Conservation (phyloP, 2,329 filamentous ascomycete species). For the Tolypocladium amazonense region DNA sequence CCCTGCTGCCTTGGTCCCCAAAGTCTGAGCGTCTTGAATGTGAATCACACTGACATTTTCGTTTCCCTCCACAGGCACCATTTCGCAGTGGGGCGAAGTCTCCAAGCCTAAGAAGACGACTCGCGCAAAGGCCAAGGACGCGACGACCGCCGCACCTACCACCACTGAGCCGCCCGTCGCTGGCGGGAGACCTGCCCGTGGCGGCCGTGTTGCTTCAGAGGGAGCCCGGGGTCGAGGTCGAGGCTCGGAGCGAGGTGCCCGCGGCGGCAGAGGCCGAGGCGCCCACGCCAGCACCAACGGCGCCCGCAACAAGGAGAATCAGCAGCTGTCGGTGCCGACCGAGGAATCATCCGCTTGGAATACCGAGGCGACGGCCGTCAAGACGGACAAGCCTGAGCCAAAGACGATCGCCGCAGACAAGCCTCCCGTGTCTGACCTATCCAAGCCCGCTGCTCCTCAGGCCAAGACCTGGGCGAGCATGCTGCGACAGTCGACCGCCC, state of each 20-base stretch:
- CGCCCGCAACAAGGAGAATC: conserved; percentile 44
- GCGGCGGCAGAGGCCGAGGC: conserved; percentile 54
- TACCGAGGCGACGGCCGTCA: conserved; percentile 22
- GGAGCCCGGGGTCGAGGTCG: conserved; percentile 52
- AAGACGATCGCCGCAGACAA: conserved; percentile 20
- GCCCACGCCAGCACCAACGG: conserved; percentile 49
- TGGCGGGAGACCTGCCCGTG: conserved; percentile 39
- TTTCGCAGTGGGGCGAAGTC: conserved; percentile 78
- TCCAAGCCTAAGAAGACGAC: conserved; percentile 70
- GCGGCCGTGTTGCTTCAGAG: conserved; percentile 51
- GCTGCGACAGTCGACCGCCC: conserved; percentile 49
- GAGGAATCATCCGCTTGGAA: conserved; percentile 51
- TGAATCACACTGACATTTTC: conserved; percentile 6
- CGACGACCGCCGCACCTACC: conserved; percentile 39
- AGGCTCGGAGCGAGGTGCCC: conserved; percentile 51
- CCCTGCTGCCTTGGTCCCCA: not conserved
- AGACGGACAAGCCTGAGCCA: conserved; percentile 21
- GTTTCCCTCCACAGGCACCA: conserved; percentile 44
- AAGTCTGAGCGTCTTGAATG: not conserved
- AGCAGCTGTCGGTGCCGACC: conserved; percentile 54
- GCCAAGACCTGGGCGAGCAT: conserved; percentile 67
- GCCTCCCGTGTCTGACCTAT: conserved; percentile 21
- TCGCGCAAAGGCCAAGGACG: conserved; percentile 62
- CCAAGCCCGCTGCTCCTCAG: conserved; percentile 27
- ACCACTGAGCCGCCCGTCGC: conserved; percentile 33